Evolutionary conservation across 2,329 filamentous ascomycete species (phyloP).

Genomic region (Zasmidium cellare): DNA sequence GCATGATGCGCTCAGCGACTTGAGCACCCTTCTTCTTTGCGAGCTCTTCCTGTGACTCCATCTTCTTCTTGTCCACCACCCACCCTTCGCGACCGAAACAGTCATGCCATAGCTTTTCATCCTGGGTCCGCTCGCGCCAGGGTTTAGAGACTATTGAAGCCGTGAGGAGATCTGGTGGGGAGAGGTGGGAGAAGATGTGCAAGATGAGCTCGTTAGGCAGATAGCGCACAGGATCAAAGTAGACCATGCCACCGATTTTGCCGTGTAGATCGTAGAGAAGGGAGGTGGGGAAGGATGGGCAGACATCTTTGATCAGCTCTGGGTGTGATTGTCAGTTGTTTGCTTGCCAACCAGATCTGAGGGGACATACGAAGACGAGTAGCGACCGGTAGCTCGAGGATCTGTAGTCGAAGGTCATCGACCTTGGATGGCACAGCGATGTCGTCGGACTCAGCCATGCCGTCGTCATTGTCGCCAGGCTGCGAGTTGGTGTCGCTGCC

Average conservation of each 20-base stretch:
- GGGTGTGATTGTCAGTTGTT: background rate
- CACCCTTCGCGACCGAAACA: conserved; percentile 86
- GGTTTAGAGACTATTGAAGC: conserved; percentile 76
- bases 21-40: conserved; percentile 17
- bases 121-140: conserved; percentile 80
- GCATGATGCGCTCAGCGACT: conserved; percentile 42
- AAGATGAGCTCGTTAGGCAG: conserved; percentile 89
- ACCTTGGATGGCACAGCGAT: background rate
- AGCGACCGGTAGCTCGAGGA: conserved; percentile 2
- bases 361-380: background rate
- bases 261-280: conserved; percentile 17
- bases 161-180: conserved; percentile 74
- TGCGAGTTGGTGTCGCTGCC: conserved; percentile 41
- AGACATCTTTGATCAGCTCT: conserved; percentile 14
- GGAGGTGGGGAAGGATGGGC: conserved; percentile 18
- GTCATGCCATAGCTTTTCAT: conserved; percentile 82
- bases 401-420: background rate
- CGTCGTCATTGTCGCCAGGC: conserved; percentile 38
- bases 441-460: conserved; percentile 1
- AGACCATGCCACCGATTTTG: conserved; percentile 60
- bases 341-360: background rate
- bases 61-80: conserved; percentile 40
- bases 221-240: conserved; percentile 86
- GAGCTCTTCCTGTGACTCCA: conserved; percentile 22
- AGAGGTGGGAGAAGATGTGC: conserved; percentile 83